phyloP scores from a whole-genome alignment of 23 red algal species.

The Pyropia haitanensis region DNA sequence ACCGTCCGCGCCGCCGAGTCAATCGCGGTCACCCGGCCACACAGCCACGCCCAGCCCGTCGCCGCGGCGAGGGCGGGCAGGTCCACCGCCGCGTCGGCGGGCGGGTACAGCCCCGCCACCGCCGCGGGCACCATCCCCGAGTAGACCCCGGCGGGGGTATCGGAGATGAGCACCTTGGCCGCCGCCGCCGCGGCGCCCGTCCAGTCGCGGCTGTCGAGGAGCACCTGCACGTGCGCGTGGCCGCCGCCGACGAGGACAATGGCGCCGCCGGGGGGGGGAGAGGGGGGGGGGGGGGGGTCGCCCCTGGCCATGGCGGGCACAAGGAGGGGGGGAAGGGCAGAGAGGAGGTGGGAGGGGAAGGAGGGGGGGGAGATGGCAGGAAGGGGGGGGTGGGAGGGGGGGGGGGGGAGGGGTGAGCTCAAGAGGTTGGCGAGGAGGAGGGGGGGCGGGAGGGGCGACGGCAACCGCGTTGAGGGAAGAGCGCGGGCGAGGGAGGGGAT shows the following conservation, averaged over 20 bases:
- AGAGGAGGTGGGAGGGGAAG: too few species aligned
- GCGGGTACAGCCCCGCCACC: conserved; percentile 36
- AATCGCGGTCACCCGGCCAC: conserved; percentile 27
- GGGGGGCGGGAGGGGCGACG: too few species aligned
- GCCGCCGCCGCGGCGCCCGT: conserved; percentile 4
- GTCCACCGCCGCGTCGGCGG: conserved; percentile 21
- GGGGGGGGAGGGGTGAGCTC: too few species aligned
- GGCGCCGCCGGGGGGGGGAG: too few species aligned
- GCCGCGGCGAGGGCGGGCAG: conserved; percentile 24
- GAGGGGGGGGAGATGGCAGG: too few species aligned
- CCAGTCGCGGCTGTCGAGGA: neutral
- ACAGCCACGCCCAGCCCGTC: conserved; percentile 29
- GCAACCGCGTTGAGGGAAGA: too few species aligned
- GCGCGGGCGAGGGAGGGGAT: too few species aligned
- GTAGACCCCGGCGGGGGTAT: conserved; percentile 31
- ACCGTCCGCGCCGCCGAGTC: conserved; percentile 3
- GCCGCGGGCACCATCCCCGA: conserved; percentile 69
- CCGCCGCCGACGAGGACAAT: conserved; percentile 67
- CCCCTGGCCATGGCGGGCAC: too few species aligned
- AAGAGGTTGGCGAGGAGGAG: too few species aligned
- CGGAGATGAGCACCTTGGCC: conserved; percentile 31
- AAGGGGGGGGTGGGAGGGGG: too few species aligned
- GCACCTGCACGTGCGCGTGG: conserved; percentile 71
- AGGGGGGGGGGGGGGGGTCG: too few species aligned
- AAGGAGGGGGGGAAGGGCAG: too few species aligned